Evolutionary conservation across 305 asterid species (phyloP), one percentile per base, ranked within the genome.

Genomic region (Fraxinus paxiana): DNA sequence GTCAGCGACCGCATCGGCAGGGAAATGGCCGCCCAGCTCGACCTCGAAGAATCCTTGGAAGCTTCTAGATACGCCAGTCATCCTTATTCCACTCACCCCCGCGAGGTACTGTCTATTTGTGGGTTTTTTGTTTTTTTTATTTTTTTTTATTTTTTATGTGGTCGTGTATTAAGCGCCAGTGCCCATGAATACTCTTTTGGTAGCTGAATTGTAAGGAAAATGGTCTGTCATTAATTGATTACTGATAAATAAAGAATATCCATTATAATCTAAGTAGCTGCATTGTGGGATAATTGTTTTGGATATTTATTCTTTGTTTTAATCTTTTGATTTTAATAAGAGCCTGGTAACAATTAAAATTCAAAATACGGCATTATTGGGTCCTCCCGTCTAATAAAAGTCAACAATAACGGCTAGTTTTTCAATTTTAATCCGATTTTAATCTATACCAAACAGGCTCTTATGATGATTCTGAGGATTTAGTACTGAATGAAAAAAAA

Each of bases 21-120:
- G 82, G 98, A 94, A 54, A 85, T 92, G 9, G 84, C 89, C 6
- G 83, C 89, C 67, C 98, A 94, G 88, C 86, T 90, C 79, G 99
- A 96, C 85, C 93, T 94, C 1, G 99, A 96, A 83, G 99, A 96
- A 82, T 84, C 97, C 18, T 82, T 96, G 22, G 99, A 96, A 88
- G 98, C 99, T 81, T 91, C 98, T 46, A 90, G 99, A 92, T 96
- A 96, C 78, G 88, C 96, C 12, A 96, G 97, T 78, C 98, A 96
- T 84, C 98, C 99, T 22, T 94, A 94, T 67, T 85, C 98, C 37
- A 86, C 97, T 77, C 98, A 92, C 76, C 98, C 99, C 70, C 92
- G 98, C 28, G 99, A 96, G 98, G 99, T 96, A 82, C 65, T 4
- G 3, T 54, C 24, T 71, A 1, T 37, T 46, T 28, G 34, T 34